Percentiles rank a stretch among this genome's conserved stretches.
These are phyloP conservation scores for Rubus parviflorus DNA, from an alignment of 306 rosid species.

Conservation along the genomic window DNA sequence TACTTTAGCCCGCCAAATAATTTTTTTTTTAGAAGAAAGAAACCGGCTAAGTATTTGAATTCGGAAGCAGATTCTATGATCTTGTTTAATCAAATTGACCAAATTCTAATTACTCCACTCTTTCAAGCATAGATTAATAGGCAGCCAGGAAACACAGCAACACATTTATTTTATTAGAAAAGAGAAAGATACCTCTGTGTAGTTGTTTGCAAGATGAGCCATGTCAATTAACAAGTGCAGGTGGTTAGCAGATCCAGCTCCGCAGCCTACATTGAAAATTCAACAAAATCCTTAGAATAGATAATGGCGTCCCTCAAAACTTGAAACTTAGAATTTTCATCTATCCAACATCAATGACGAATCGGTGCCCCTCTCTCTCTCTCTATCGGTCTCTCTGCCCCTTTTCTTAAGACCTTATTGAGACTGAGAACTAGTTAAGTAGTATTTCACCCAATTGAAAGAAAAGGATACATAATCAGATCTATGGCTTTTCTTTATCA, in stretches of 20 bases:
- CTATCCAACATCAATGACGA: too few relatives aligned
- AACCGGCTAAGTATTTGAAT: too few relatives aligned
- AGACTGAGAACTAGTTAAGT: too few relatives aligned
- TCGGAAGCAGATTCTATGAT: too few relatives aligned
- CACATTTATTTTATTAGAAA: background rate
- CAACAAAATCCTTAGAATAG: background rate
- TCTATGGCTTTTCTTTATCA: background rate
- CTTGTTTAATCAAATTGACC: background rate
- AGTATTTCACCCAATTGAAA: too few relatives aligned
- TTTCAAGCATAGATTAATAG: background rate
- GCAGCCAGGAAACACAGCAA: background rate
- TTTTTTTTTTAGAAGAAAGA: background rate
- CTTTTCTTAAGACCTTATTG: too few relatives aligned
- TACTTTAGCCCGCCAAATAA: too few relatives aligned
- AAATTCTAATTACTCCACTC: background rate
- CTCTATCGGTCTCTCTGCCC: too few relatives aligned
- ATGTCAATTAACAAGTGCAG: constrained; percentile 11
- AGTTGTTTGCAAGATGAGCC: constrained; percentile 38
- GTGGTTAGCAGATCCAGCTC: constrained; percentile 7
- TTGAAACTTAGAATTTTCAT: too few relatives aligned
- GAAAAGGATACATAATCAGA: background rate
- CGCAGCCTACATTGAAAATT: constrained; percentile 4
- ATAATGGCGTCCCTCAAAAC: too few relatives aligned
- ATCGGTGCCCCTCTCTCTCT: too few relatives aligned
- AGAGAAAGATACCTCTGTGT: constrained; percentile 23